phyloP scores from a whole-genome alignment of 2,329 filamentous ascomycete species.

The Ophiostoma himal-ulmi region DNA sequence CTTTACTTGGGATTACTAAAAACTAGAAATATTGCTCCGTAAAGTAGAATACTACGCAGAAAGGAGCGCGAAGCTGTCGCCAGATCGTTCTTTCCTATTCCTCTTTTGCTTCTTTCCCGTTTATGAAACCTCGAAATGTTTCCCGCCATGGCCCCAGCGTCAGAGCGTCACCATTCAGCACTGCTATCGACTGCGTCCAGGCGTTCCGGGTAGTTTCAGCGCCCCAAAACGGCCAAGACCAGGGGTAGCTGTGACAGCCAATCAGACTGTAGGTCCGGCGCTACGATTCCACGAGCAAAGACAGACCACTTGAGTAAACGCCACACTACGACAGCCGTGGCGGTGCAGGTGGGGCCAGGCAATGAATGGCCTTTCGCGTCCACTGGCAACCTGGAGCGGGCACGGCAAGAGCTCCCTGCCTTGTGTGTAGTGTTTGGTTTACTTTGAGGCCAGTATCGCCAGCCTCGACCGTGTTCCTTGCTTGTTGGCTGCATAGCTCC shows the following conservation, averaged over 20 bases:
- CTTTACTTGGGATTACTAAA: background rate
- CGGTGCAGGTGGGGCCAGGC: conserved; percentile 10
- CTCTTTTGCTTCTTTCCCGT: background rate
- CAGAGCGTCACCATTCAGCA: background rate
- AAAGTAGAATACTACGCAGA: background rate
- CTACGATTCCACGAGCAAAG: background rate
- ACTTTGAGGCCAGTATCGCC: background rate
- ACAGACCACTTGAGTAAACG: background rate
- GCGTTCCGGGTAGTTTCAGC: conserved; percentile 18
- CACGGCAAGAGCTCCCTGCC: conserved; percentile 2
- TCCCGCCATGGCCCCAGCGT: conserved; percentile 6
- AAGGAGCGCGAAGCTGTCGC: background rate
- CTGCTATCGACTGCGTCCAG: background rate
- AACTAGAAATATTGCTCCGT: background rate
- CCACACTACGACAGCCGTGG: conserved; percentile 7
- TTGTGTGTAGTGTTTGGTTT: background rate
- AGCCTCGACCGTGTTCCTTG: background rate
- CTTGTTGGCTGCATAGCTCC: conserved; percentile 10
- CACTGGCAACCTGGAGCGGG: conserved; percentile 22
- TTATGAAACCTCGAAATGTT: conserved; percentile 20
- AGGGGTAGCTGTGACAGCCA: conserved; percentile 20
- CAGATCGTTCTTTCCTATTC: background rate
- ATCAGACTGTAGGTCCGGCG: background rate
- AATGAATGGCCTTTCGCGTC: conserved; percentile 18
- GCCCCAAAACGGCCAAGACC: conserved; percentile 7